Percentiles rank a stretch among this genome's conserved stretches.
Conservation (phyloP, 228 moss, liverwort and hornwort species). For the Sphagnum fallax region DNA sequence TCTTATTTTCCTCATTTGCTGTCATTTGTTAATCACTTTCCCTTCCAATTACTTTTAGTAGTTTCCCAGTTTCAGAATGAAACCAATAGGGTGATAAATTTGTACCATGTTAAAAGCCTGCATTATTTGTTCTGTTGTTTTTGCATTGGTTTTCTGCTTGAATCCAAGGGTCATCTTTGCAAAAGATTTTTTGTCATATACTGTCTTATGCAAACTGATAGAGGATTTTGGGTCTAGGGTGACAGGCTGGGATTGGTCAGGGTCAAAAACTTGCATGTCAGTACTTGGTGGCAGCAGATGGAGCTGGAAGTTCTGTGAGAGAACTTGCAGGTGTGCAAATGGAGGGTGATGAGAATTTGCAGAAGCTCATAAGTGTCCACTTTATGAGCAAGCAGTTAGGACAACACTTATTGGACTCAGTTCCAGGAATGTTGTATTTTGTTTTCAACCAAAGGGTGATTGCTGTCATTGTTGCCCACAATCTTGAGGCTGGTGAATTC, state of each 20-base stretch:
- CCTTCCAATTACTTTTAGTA: too few species aligned
- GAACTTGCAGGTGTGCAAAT: slow-evolving; percentile 55
- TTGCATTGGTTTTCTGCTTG: too few species aligned
- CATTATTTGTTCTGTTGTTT: too few species aligned
- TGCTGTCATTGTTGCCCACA: slow-evolving; percentile 82
- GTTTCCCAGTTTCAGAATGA: too few species aligned
- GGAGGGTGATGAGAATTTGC: slow-evolving; percentile 72
- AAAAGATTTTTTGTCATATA: too few species aligned
- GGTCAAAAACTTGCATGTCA: slow-evolving; percentile 41
- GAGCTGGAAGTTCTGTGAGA: slow-evolving; percentile 71
- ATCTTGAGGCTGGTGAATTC: slow-evolving; percentile 76
- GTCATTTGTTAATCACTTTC: too few species aligned
- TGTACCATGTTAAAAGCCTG: too few species aligned
- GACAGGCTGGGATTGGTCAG: slow-evolving; percentile 22
- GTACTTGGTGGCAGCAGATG: slow-evolving; percentile 83
- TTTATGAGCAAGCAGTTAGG: slow-evolving; percentile 73
- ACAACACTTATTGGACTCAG: slow-evolving; percentile 33
- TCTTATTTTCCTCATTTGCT: too few species aligned
- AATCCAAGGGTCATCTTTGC: too few species aligned
- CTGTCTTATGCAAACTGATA: too few species aligned
- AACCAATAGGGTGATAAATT: too few species aligned
- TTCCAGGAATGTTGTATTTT: slow-evolving; percentile 93
- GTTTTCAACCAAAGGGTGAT: slow-evolving; percentile 73
- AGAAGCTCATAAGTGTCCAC: slow-evolving; percentile 74
- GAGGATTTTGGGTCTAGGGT: neutral